Percentiles rank a stretch among this genome's conserved stretches.
Conservation (phyloP, 768 basidiomycete genomes). For the Jaapia argillacea region DNA sequence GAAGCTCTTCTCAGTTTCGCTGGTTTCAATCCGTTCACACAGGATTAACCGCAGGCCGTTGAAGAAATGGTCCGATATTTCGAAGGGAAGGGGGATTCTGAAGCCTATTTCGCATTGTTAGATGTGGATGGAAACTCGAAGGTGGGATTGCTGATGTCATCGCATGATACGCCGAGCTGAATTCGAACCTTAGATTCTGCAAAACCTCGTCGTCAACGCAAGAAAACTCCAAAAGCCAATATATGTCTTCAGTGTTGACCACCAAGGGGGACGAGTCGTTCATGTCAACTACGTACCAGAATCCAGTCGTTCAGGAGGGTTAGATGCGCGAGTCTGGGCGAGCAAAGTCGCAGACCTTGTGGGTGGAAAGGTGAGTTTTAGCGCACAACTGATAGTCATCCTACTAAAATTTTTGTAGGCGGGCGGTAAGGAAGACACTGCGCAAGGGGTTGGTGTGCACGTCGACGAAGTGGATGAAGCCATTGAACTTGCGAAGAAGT, state of each 20-base stretch:
- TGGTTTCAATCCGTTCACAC: not conserved
- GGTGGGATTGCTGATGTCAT: constrained; percentile 26
- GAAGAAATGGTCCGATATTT: constrained; percentile 68
- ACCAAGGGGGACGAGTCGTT: constrained; percentile 60
- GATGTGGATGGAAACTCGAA: constrained; percentile 83
- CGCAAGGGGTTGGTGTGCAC: constrained; percentile 80
- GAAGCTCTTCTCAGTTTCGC: constrained; percentile 8
- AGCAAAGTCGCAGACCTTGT: constrained; percentile 63
- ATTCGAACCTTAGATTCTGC: too few relatives aligned
- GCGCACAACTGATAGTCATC: too few relatives aligned
- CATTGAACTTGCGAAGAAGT: constrained; percentile 41
- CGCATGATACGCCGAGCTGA: constrained; percentile 3
- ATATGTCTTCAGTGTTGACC: constrained; percentile 81
- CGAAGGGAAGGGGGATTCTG: constrained; percentile 59
- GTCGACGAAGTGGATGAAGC: constrained; percentile 58
- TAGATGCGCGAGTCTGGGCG: constrained; percentile 89
- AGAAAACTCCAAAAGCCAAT: constrained; percentile 75
- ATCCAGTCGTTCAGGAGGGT: constrained; percentile 46
- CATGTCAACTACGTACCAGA: constrained; percentile 81
- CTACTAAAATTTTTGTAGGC: too few relatives aligned
- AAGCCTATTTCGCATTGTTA: constrained; percentile 60
- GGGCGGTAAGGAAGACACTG: constrained; percentile 90
- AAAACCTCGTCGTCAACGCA: constrained; percentile 64
- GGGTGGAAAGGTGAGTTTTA: constrained; percentile 94
- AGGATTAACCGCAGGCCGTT: constrained; percentile 41